Evolutionary conservation across 345 rosid species (phyloP).

Genomic region (Camelina hispida): DNA sequence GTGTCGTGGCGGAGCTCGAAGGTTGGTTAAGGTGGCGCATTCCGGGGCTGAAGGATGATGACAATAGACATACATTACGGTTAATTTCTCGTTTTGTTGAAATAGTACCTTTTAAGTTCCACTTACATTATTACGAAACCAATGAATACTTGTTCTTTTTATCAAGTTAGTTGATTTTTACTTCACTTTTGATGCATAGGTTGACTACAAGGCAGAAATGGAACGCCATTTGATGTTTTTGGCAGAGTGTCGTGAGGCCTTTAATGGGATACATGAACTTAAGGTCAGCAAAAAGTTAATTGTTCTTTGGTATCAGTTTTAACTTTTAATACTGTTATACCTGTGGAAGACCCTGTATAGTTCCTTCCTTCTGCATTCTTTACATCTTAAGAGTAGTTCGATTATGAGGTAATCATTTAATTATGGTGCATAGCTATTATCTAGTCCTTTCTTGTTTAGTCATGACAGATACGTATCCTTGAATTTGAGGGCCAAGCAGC

Average conservation of each 20-base stretch:
- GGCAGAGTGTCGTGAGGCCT: slow-evolving; percentile 83
- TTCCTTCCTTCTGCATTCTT: slow-evolving; percentile 6
- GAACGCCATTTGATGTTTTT: slow-evolving; percentile 79
- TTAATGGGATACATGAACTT: slow-evolving; percentile 66
- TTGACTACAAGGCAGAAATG: slow-evolving; percentile 69
- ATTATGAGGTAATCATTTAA: background rate
- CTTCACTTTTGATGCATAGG: slow-evolving; percentile 57
- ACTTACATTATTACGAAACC: slow-evolving; percentile 18
- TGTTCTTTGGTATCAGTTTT: slow-evolving; percentile 27
- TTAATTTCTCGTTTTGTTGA: slow-evolving; percentile 76
- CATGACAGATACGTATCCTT: background rate
- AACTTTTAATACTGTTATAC: slow-evolving; percentile 16
- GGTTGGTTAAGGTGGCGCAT: no score
- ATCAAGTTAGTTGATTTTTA: slow-evolving; percentile 19
- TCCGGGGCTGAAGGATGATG: slow-evolving; percentile 80
- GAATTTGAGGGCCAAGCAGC: slow-evolving; percentile 7
- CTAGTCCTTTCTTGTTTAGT: slow-evolving; percentile 21
- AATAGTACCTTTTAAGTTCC: slow-evolving; percentile 53
- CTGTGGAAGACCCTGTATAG: slow-evolving; percentile 21
- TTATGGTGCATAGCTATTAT: slow-evolving; percentile 17
- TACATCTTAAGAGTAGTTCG: slow-evolving; percentile 13
- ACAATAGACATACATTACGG: slow-evolving; percentile 61
- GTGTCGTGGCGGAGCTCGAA: no score
- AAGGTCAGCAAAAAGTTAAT: slow-evolving; percentile 55
- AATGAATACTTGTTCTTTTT: slow-evolving; percentile 34